phyloP scores from a whole-genome alignment of 768 basidiomycete genomes.

The Mycena epipterygia region DNA sequence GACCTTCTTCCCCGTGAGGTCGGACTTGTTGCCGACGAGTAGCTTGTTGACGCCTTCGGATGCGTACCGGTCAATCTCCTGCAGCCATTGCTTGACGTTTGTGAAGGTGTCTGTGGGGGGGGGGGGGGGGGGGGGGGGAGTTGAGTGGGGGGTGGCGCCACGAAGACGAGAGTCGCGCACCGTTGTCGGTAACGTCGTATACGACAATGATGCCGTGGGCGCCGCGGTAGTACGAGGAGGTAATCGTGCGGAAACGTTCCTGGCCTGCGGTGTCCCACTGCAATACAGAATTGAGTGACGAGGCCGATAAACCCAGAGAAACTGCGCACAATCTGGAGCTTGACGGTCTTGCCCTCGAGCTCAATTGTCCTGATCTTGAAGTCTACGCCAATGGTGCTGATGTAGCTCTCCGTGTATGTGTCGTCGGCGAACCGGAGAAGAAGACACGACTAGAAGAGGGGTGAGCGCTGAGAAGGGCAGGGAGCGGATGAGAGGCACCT shows the following conservation, averaged over 20 bases:
- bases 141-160: conserved; percentile 5
- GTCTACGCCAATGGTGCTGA: conserved; percentile 99
- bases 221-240: conserved; percentile 98
- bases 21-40: conserved; percentile 98
- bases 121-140: conserved; percentile 9
- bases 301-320: not conserved
- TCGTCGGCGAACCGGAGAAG: conserved; percentile 98
- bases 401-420: conserved; percentile 99
- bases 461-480: conserved; percentile 26
- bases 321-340: conserved; percentile 93
- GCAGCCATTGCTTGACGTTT: conserved; percentile 74
- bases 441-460: conserved; percentile 97
- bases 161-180: conserved; percentile 64
- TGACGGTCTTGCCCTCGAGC: conserved; percentile 97
- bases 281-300: conserved; percentile 21
- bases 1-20: conserved; percentile 96
- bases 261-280: conserved; percentile 99
- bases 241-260: conserved; percentile 98
- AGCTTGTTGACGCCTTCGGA: conserved; percentile 99
- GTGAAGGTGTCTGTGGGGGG: conserved; percentile 88
- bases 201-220: conserved; percentile 99
- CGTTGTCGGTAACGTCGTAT: conserved; percentile 98
- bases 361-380: conserved; percentile 99
- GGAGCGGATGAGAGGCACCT: conserved; percentile 18
- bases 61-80: conserved; percentile 98